Conservation (phyloP, 2,329 filamentous ascomycete genomes). For the Parascedosporium putredinis region DNA sequence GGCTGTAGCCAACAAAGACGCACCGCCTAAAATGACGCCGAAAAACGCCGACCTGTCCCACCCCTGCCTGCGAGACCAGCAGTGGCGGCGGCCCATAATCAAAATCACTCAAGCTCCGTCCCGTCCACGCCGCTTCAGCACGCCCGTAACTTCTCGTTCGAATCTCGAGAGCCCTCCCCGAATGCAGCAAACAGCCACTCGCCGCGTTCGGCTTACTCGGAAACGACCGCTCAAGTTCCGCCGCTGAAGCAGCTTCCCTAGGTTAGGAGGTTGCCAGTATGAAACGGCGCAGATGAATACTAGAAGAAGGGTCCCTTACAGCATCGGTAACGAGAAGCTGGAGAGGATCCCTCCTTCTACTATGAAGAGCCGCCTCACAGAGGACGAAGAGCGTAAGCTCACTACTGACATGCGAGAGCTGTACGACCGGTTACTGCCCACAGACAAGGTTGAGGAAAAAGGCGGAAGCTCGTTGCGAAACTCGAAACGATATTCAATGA, state of each 20-base stretch:
- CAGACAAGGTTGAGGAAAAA: constrained; percentile 63
- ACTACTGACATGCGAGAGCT: constrained; percentile 75
- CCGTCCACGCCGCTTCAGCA: constrained; percentile 89
- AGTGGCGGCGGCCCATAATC: constrained; percentile 11
- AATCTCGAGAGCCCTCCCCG: constrained; percentile 71
- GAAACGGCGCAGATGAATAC: constrained; percentile 78
- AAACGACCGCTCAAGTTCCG: constrained; percentile 66
- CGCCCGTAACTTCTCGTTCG: constrained; percentile 69
- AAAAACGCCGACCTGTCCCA: constrained; percentile 27
- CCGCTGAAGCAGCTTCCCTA: constrained; percentile 54
- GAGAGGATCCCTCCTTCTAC: constrained; percentile 62
- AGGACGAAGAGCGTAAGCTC: constrained; percentile 64
- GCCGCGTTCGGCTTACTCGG: constrained; percentile 81
- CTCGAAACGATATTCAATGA: constrained; percentile 79
- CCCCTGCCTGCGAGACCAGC: constrained; percentile 16
- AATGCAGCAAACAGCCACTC: constrained; percentile 68
- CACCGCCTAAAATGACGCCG: constrained; percentile 37
- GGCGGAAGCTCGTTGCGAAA: constrained; percentile 71
- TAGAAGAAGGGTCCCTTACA: constrained; percentile 84
- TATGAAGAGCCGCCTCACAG: constrained; percentile 58
- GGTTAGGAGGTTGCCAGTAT: constrained; percentile 63
- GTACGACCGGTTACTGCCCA: constrained; percentile 78
- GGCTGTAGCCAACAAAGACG: constrained; percentile 51
- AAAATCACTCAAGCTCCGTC: constrained; percentile 69
- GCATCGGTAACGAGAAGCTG: constrained; percentile 68